Base-by-base conservation (phyloP, 2,329 filamentous ascomycete species). In the Fusarium equiseti region DNA sequence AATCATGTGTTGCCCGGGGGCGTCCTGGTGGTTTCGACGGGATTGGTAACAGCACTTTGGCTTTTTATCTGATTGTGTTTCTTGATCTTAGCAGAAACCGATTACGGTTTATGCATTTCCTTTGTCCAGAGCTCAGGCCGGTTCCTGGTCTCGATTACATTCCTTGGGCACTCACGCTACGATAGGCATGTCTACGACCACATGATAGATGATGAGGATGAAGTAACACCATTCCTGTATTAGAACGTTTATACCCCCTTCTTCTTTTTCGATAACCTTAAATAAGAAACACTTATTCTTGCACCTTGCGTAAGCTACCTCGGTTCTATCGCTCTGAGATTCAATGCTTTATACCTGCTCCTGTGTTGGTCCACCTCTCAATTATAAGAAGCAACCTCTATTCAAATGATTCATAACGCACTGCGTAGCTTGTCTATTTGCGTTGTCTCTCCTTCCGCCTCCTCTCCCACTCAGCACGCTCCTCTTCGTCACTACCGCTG, bases 401-500 rank as follows among this genome's bases (percentile, higher is more conserved):
- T 71, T 52, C 54, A 51, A 59, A 59, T 48, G n/a, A 22, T 35
- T 58, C 20, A 38, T 57, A 68, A 72, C 55, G 52, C 43, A 38
- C n/a, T 40, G 40, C 31, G 15, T 26, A 20, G 43, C 31, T 24
- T 26, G 26, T 51, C 57, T 72, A 77, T 55, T 59, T 67, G 31
- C 68, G 62, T 26, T 76, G 75, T 74, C 79, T 83, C 73, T 81
- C 80, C 77, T 79, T 81, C 75, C 82, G 81, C 76, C 83, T 82
- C 73, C 86, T 81, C 79, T 90, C 87, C 84, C 86, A 89, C 80
- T 88, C 87, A 20, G 86, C 88, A 65, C 88, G 83, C 78, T 90
- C 88, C 64, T 90, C 88, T 12, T 89, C 88, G 66, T 90, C 89
- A 72, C 88, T 90, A 24, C 87, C 88, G 58, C 88, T 90, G 54